phyloP scores from a whole-genome alignment of 2,329 filamentous ascomycete species.

The Xylaria polymorpha region DNA sequence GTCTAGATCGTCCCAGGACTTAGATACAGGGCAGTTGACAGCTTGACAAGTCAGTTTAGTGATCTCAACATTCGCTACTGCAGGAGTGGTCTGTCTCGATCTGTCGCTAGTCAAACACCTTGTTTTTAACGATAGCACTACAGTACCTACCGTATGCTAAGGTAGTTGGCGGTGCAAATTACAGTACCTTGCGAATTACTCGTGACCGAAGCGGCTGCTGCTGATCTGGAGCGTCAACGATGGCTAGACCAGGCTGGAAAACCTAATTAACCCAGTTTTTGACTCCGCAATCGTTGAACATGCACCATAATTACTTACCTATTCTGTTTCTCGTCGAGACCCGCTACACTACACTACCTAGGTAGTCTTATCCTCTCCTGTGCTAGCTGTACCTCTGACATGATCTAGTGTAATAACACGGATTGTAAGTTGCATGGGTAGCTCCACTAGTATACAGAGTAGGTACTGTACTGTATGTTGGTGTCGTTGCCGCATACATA shows the following conservation, averaged over 20 bases:
- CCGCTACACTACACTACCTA: constrained; percentile 11
- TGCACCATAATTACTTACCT: constrained; percentile 2
- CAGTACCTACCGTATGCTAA: background rate
- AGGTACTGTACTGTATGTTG: constrained; percentile 11
- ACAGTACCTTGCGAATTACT: constrained; percentile 13
- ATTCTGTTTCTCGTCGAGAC: constrained; percentile 12
- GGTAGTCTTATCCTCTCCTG: background rate
- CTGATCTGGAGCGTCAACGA: background rate
- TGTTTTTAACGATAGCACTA: constrained; percentile 15
- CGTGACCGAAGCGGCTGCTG: constrained; percentile 8
- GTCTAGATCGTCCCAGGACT: constrained; percentile 30
- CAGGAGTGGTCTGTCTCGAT: constrained; percentile 26
- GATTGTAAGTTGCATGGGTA: constrained; percentile 11
- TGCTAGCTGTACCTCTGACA: background rate
- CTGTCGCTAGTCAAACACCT: constrained; percentile 26
- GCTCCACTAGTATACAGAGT: too few species aligned
- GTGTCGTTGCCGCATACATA: constrained; percentile 25
- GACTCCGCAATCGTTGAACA: background rate
- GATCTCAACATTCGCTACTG: constrained; percentile 24
- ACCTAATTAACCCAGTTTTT: constrained; percentile 3
- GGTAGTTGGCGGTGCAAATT: background rate
- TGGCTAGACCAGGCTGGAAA: too few species aligned
- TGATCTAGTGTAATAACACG: constrained; percentile 11
- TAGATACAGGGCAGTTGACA: constrained; percentile 25
- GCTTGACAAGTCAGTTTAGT: constrained; percentile 29